phyloP scores from a whole-genome alignment of 2,329 filamentous ascomycete species.

The Tolypocladium inflatum region DNA sequence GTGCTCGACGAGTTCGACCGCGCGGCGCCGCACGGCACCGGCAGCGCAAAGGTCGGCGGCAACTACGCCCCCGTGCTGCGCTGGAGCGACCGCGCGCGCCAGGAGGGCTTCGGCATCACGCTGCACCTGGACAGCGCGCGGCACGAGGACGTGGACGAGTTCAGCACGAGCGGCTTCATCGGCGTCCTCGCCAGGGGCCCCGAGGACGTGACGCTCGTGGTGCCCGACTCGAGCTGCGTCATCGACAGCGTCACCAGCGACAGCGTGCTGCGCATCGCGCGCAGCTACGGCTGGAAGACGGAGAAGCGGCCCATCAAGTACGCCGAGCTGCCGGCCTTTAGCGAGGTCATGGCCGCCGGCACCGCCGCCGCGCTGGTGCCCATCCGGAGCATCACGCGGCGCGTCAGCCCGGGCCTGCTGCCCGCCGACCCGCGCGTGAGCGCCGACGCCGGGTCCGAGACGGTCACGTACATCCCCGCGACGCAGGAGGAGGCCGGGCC shows the following conservation, averaged over 20 bases:
- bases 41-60: slow-evolving; percentile 86
- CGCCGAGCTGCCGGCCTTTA: slow-evolving; percentile 41
- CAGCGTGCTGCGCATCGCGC: slow-evolving; percentile 66
- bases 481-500: slow-evolving; percentile 61
- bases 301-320: slow-evolving; percentile 66
- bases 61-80: slow-evolving; percentile 91
- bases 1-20: slow-evolving; percentile 92
- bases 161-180: slow-evolving; percentile 89
- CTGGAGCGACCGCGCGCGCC: slow-evolving; percentile 73
- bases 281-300: slow-evolving; percentile 73
- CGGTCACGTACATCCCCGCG: slow-evolving; percentile 44
- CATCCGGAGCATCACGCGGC: slow-evolving; percentile 80
- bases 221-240: slow-evolving; percentile 80
- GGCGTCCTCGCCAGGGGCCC: slow-evolving; percentile 52
- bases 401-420: slow-evolving; percentile 12
- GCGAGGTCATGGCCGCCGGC: slow-evolving; percentile 82
- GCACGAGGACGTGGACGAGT: slow-evolving; percentile 85
- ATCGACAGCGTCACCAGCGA: slow-evolving; percentile 82
- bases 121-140: slow-evolving; percentile 83
- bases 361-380: slow-evolving; percentile 88
- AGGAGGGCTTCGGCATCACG: slow-evolving; percentile 84
- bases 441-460: slow-evolving; percentile 30
- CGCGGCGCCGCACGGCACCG: slow-evolving; percentile 82
- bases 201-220: slow-evolving; percentile 59
- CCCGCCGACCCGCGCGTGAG: slow-evolving; percentile 29